Conservation (phyloP, 345 rosid species). For the Xanthoceras sorbifolium region DNA sequence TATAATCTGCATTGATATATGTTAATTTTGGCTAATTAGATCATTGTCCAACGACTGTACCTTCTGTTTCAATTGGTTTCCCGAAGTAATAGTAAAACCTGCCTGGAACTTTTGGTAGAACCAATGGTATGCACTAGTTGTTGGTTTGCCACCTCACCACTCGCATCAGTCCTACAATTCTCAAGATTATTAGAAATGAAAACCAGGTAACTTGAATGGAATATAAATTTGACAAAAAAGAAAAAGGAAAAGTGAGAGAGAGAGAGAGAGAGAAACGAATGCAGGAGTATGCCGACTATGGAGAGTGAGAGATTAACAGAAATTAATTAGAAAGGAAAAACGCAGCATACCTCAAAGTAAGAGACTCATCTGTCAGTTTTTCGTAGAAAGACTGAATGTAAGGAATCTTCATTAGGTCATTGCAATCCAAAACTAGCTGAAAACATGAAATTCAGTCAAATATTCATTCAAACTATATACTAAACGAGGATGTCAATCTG, state of each 20-base stretch:
- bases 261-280: too few species aligned
- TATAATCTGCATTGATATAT: neutral
- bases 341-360: slow-evolving; percentile 36
- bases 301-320: too few species aligned
- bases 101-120: slow-evolving; percentile 50
- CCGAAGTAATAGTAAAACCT: too few species aligned
- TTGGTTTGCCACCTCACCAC: slow-evolving; percentile 49
- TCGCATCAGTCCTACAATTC: slow-evolving; percentile 30
- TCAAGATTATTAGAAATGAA: neutral
- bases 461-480: too few species aligned
- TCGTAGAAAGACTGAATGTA: slow-evolving; percentile 25
- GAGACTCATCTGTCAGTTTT: slow-evolving; percentile 9
- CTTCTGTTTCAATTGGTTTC: too few species aligned
- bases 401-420: slow-evolving; percentile 56
- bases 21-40: neutral
- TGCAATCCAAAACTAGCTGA: slow-evolving; percentile 45
- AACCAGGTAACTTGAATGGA: too few species aligned
- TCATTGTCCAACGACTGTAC: too few species aligned
- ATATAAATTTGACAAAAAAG: too few species aligned
- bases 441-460: too few species aligned
- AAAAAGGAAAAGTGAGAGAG: too few species aligned
- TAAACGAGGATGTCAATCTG: too few species aligned
- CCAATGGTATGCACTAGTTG: slow-evolving; percentile 31
- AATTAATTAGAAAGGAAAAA: neutral
- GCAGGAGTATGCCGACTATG: too few species aligned